Base-by-base conservation (phyloP, 1,284 basidiomycete genomes). In the Malassezia nana region DNA sequence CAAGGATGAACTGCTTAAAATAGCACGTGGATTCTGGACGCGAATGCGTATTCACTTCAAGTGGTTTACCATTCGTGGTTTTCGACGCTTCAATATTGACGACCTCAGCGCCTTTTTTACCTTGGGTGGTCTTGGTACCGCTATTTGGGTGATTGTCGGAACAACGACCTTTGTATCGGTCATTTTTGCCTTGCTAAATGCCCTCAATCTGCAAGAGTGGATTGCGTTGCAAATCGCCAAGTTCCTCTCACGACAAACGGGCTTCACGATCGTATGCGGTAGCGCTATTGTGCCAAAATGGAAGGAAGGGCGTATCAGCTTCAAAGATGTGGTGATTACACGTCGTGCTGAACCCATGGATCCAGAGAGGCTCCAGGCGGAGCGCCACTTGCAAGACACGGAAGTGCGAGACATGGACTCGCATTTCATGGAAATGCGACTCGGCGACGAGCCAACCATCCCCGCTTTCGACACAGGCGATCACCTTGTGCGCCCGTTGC, bases 151-250 rank as follows among this genome's bases (percentile, higher is more conserved):
- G 63, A 78, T 95, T 51, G 79, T 96, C 47, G 90, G 89, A 75
- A 98, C 94, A 86, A 98, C 94, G 0, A 94, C 90, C 0, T 96
- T 96, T 77, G 86, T 95, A 69, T 92, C 91, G 4, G 87, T 89
- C 12, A 77, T 95, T 15, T 90, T 99, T 72, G 84, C 87, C 0
- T 85, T 84, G 1, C 81, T 86, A 28, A 96, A 95, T 66, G 89
- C 87, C 63, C 77, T 98, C 33, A 83, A 84, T n/a, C 76, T 94
- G 44, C 90, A 98, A 80, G 89, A 87, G 71, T 87, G 85, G 69
- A 81, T 98, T 39, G 94, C 91, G 5, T 81, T 84, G 41, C 84
- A 83, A 39, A 84, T 98, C 43, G 92, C 90, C 57, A 84, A 91
- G 75, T 92, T 96, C 71, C 78, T 99, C 49, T 96, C 94, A 1